Evolutionary conservation across 352 stramenopile species (phyloP), one percentile per base, ranked within the genome.

Genomic region (Phytophthora brassicae): DNA sequence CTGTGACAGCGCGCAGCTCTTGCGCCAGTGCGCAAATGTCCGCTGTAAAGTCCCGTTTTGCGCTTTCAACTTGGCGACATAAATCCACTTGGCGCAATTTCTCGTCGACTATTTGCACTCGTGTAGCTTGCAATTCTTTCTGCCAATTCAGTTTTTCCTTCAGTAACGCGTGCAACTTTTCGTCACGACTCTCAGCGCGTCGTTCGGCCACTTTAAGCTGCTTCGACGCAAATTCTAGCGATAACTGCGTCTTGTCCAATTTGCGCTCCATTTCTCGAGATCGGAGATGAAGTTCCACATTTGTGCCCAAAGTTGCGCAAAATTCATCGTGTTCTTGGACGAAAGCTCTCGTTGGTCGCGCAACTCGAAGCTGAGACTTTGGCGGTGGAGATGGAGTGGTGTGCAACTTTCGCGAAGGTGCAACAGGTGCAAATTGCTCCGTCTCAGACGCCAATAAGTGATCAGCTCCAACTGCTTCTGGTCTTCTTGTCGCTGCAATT

Each of bases 131-230:
- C 22, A 89, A 56, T 41, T 88, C 80, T 17, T 81, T 84, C 38
- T 89, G 74, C 76, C 74, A 86, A 22, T 77, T 71, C n/a, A 90
- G 60, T 38, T 90, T 90, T 43, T 90, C 81, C 38, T 89, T 86
- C 1, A 90, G 56, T 11, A 91, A 24, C 0, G 64, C 71, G 1
- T 76, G 76, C 23, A 89, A 56, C 28, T 89, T 91, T 11, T 91
- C 76, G 24, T 88, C 79, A 16, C 82, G 74, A 20, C 80, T 89
- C 6, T 74, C 70, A 24, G 84, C 74, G 2, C 81, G 73, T 0
- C 79, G 56, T 36, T 89, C 78, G 1, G 69, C 66, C 56, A 85
- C 64, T 53, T 88, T 87, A 28, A 88, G 70, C 41, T 89, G 78
- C 28, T 86, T 83, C 8, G 80, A 74, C 2, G 72, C 76, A 11